Evolutionary conservation across 257 asterid genomes (phyloP).

Genomic region (Coffea eugenioides): DNA sequence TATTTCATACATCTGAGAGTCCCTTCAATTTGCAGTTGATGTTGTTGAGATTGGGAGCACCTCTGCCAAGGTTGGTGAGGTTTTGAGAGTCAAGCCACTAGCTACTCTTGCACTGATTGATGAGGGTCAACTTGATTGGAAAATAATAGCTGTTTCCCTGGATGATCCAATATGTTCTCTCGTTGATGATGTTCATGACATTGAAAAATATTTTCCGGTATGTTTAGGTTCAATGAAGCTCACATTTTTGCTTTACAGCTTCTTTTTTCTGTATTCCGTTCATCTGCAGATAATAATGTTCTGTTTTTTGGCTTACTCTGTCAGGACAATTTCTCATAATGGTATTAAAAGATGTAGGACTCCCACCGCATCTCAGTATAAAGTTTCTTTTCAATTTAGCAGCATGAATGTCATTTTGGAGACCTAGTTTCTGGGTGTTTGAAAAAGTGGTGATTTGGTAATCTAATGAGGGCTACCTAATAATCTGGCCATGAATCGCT

Average conservation of each 20-base stretch:
- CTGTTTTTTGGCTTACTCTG: no score
- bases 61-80: conserved; percentile 69
- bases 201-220: conserved; percentile 96
- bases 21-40: conserved; percentile 60
- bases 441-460: no score
- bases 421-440: no score
- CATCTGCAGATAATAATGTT: background rate
- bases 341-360: no score
- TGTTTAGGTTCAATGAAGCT: conserved; percentile 14
- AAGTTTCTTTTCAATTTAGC: no score
- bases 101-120: conserved; percentile 97
- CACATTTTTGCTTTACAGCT: background rate
- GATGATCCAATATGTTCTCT: conserved; percentile 97
- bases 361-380: no score
- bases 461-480: no score
- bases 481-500: no score
- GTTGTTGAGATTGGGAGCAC: conserved; percentile 91
- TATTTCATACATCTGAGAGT: background rate
- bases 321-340: no score
- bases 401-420: no score
- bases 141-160: conserved; percentile 84
- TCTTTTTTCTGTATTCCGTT: background rate
- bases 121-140: conserved; percentile 99
- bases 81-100: conserved; percentile 90
- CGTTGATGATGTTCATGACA: conserved; percentile 85